Conservation (phyloP, 306 rosid species). For the Coriaria nepalensis region DNA sequence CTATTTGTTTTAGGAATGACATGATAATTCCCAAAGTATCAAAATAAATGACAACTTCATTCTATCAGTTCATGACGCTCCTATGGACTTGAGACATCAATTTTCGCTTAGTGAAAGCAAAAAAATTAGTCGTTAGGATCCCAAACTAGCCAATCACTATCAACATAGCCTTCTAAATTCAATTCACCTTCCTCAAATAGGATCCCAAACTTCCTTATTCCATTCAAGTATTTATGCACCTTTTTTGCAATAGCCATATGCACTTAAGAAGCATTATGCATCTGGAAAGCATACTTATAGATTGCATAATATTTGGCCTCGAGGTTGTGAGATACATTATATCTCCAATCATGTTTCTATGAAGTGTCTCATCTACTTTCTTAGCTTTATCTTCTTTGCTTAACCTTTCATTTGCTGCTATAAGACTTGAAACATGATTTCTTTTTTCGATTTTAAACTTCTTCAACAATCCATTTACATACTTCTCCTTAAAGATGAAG, state of each 20-base stretch:
- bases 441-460: neutral
- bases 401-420: neutral
- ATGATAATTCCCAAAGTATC: too few relatives aligned
- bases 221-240: neutral
- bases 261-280: neutral
- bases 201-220: neutral
- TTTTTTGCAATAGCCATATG: neutral
- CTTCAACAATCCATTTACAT: neutral
- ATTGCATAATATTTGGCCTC: neutral
- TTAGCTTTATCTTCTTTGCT: neutral
- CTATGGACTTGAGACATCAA: too few relatives aligned
- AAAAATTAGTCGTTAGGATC: too few relatives aligned
- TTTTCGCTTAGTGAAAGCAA: too few relatives aligned
- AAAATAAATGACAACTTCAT: too few relatives aligned
- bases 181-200: neutral
- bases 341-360: neutral
- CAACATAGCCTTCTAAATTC: neutral
- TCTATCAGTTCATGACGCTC: too few relatives aligned
- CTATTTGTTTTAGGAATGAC: too few relatives aligned
- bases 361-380: neutral
- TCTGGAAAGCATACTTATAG: neutral
- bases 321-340: neutral
- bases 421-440: neutral
- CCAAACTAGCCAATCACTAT: slow-evolving; percentile 5
- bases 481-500: neutral